Evolutionary conservation across 2,329 filamentous ascomycete genomes (phyloP), one percentile per base, ranked within the genome.

Genomic region (Orbilia brochopaga): DNA sequence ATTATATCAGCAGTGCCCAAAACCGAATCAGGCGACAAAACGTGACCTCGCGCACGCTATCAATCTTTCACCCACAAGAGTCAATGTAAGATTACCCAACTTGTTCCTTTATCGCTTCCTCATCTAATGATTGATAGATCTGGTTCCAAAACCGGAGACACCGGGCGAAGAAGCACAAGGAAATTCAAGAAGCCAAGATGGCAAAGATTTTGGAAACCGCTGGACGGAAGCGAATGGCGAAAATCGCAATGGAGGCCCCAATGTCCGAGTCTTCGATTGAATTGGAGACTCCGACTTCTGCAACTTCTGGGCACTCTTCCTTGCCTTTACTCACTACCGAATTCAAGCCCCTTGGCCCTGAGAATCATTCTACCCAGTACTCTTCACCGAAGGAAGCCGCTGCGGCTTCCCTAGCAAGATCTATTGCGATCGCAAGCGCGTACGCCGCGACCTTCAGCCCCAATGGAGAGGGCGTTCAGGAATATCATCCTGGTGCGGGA

Each of bases 361-460:
- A 54, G 37, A 52, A 48, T 23, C 64, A 72, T 50, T 73, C 55
- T 23, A 73, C 73, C 15, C 73, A 64, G 40, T 75, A 76, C 37
- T 62, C 72, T 15, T 76, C 75, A n/a, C 70, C 75, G 35, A 74
- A 74, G 32, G 73, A 75, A 55, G 74, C 75, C 4, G 74, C 73
- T 1, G 74, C 74, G 40, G 75, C 75, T 37, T 76, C 75, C 42
- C 56, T 76, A n/a, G 74, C 73, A n/a, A 75, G 74, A 35, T 76
- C 75, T 5, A 59, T 76, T 17, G 74, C 73, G 11, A 56, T 74
- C 7, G 74, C 74, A 1, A 64, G 57, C 21, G 74, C 74, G 4
- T 74, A 73, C 23, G 74, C 75, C 23, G 53, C 61, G 10, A 37
- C 60, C 3, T 74, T 69, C 19, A 69, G 64, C 13, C 72, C 74